Evolutionary conservation across 768 basidiomycete genomes (phyloP).

Genomic region (Boletus vermiculosoides): DNA sequence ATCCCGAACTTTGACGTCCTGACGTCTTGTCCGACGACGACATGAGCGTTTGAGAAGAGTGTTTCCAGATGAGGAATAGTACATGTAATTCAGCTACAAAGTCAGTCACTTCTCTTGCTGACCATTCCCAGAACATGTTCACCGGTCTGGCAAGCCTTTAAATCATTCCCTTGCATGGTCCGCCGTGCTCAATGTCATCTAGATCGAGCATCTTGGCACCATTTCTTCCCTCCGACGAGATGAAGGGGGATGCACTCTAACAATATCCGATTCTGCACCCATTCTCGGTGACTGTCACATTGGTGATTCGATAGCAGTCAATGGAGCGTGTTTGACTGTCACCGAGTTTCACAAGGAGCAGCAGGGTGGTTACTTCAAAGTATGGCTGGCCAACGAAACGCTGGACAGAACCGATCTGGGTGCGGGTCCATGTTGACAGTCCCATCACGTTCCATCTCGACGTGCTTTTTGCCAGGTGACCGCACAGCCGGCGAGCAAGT

Average conservation of each 20-base stretch:
- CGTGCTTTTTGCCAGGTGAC: slow-evolving; percentile 54
- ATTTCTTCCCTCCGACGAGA: slow-evolving; percentile 66
- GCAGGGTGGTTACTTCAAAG: slow-evolving; percentile 80
- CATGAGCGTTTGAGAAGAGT: slow-evolving; percentile 15
- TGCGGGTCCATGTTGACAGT: slow-evolving; percentile 28
- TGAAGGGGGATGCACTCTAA: slow-evolving; percentile 77
- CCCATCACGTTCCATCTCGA: slow-evolving; percentile 3
- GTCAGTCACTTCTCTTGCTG: background rate
- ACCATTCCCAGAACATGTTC: slow-evolving; percentile 51
- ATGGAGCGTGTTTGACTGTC: slow-evolving; percentile 88
- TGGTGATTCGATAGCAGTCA: slow-evolving; percentile 93
- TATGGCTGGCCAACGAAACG: slow-evolving; percentile 96
- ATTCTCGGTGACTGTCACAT: slow-evolving; percentile 88
- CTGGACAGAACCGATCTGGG: slow-evolving; percentile 88
- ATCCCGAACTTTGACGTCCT: background rate
- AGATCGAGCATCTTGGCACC: slow-evolving; percentile 90
- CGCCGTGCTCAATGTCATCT: slow-evolving; percentile 10
- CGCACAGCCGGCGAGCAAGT: slow-evolving; percentile 74
- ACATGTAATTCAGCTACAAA: background rate
- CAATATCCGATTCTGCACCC: slow-evolving; percentile 63
- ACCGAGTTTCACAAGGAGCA: slow-evolving; percentile 69
- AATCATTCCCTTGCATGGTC: background rate
- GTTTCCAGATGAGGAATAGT: background rate
- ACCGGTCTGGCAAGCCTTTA: slow-evolving; percentile 65
- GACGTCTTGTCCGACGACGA: slow-evolving; percentile 4